phyloP scores from a whole-genome alignment of 768 basidiomycete species.

The Russula earlei region DNA sequence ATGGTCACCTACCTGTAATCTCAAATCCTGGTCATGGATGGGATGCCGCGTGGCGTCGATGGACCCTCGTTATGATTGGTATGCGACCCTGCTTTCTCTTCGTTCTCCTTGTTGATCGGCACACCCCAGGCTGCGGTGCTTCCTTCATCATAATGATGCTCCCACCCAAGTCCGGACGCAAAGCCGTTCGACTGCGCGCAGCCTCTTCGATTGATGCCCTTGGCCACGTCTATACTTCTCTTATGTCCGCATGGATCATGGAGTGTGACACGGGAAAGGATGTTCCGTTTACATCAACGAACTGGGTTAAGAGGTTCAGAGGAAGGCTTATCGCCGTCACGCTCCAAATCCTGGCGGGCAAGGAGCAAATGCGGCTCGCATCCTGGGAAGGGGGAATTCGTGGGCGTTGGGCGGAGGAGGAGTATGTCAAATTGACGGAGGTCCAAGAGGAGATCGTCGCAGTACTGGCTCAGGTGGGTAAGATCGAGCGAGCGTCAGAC shows the following conservation, averaged over 20 bases:
- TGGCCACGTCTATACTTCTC: constrained; percentile 35
- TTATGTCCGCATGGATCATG: constrained; percentile 35
- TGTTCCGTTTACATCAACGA: not conserved
- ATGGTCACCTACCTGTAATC: constrained; percentile 37
- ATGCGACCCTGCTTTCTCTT: constrained; percentile 7
- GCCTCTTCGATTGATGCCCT: constrained; percentile 34
- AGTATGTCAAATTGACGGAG: constrained; percentile 36
- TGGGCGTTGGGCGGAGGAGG: constrained; percentile 42
- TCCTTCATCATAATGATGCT: constrained; percentile 47
- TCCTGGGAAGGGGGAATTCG: constrained; percentile 40
- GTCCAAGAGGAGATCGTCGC: constrained; percentile 35
- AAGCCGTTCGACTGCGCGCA: constrained; percentile 36
- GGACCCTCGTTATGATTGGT: constrained; percentile 43
- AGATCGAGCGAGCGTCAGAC: not conserved
- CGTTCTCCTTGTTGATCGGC: not conserved
- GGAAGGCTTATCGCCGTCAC: constrained; percentile 26
- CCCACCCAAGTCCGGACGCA: constrained; percentile 42
- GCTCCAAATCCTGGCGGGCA: constrained; percentile 28
- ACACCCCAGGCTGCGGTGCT: constrained; percentile 34
- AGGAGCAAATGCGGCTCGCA: constrained; percentile 30
- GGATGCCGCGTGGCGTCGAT: constrained; percentile 42
- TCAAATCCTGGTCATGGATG: constrained; percentile 46
- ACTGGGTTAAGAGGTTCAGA: constrained; percentile 26
- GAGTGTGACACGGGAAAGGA: constrained; percentile 12
- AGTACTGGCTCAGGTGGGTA: constrained; percentile 30